phyloP scores from a whole-genome alignment of 2,329 filamentous ascomycete species.

The Arthrobotrys sphaeroides region DNA sequence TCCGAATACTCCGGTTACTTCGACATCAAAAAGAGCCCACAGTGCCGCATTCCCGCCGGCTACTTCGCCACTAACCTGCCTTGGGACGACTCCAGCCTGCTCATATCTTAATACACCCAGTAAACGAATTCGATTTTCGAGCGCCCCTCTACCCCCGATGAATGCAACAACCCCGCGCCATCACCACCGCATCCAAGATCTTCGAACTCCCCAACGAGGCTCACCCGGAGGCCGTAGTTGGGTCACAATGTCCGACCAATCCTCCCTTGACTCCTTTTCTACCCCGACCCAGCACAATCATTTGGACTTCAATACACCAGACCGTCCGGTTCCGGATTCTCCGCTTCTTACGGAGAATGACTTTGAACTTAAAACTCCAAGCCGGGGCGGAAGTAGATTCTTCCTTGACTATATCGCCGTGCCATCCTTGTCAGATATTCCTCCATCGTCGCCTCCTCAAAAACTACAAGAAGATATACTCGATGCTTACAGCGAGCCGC shows the following conservation, averaged over 20 bases:
- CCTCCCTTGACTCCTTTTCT: constrained; percentile 2
- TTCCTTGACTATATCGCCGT: constrained; percentile 38
- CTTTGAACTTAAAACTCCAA: constrained; percentile 9
- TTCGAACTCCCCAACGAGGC: constrained; percentile 26
- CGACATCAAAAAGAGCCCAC: constrained; percentile 28
- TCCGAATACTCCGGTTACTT: constrained; percentile 23
- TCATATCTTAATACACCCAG: constrained; percentile 31
- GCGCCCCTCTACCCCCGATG: constrained; percentile 26
- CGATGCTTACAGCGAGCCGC: not conserved
- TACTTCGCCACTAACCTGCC: constrained; percentile 34
- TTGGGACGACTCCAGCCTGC: constrained; percentile 15
- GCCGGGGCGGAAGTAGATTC: constrained; percentile 1
- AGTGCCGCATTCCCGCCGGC: constrained; percentile 23
- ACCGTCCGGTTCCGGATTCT: constrained; percentile 34
- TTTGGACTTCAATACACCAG: not conserved
- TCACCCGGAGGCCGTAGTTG: constrained; percentile 34
- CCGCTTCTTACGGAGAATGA: constrained; percentile 22
- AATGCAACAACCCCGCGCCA: constrained; percentile 23
- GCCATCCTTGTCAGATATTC: constrained; percentile 1
- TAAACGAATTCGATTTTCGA: constrained; percentile 17
- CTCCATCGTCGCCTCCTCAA: not conserved
- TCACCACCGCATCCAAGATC: constrained; percentile 21
- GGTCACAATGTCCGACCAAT: constrained; percentile 18
- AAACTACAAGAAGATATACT: not conserved
- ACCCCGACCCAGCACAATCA: constrained; percentile 12